Base-by-base conservation (phyloP, 2,329 filamentous ascomycete species). In the Pseudogymnoascus sp. region DNA sequence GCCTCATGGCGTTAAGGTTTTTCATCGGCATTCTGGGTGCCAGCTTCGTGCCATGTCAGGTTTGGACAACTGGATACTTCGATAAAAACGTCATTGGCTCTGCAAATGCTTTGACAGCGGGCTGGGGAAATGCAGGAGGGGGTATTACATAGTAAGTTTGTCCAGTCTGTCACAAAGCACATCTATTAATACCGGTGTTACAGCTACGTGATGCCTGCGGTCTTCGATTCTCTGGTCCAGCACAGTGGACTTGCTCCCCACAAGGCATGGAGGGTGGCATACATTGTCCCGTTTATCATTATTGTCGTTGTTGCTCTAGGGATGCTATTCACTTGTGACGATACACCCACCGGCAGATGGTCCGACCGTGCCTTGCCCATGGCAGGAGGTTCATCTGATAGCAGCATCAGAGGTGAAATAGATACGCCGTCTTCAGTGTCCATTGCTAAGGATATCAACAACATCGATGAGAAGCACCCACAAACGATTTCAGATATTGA, bases 121-220 rank as follows among this genome's bases (percentile, higher is more conserved):
- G 93, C 12, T 88, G 90, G 78, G 93, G 92, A 61, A 96, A 96
- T 70, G 84, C 90, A 25, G 92, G 93, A 64, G 93, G 92, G 67
- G 93, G 93, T 63, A 89, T 96, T 68, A 96, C 92, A 11, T 96
- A 89, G 89, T 96, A 93, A 78, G 89, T 91, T 2, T 96, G 93
- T 75, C 89, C 91, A 66, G 91, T 14, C 10, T 53, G 31, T 44
- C 14, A 28, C 31, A 8, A 16, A 56, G 34, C 16, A 23, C 14
- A 23, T 8, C 21, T 37, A 50, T 46, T 64, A 16, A 63, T 28
- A 61, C 23, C 10, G 8, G 23, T 36, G 10, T 18, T 34, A 34
- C 16, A 56, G 50, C 28, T 56, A 56, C 74, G 84, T 93, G 69
- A 96, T 96, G 91, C 92, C 93, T 1, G 90, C 90, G 4, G 87